Base-by-base conservation (phyloP, 2,329 filamentous ascomycete species). In the Zarea fungicola region DNA sequence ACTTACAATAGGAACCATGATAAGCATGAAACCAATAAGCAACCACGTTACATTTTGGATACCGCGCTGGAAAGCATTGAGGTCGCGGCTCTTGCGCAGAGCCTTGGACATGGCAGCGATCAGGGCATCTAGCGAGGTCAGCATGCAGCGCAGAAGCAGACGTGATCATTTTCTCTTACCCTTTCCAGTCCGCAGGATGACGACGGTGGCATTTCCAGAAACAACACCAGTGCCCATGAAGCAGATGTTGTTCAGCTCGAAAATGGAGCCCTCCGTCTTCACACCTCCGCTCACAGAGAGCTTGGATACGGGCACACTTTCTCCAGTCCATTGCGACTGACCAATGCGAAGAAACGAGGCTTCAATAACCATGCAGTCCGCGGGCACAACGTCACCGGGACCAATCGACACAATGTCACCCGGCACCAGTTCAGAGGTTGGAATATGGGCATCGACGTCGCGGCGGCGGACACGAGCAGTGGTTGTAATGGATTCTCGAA, bases 271-370 rank as follows among this genome's bases (percentile, higher is more conserved):
- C 2, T 54, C 26, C 2, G 32, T 52, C 23, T 60, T 61, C 28
- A 56, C 54, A 22, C 54, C 57, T 10, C 19, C 31, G 2, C 22
- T 11, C 13, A 44, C 50, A 2, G 58, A 41, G 2, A 40, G 34
- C 48, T 63, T 63, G 16, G 55, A 44, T 2, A 58, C 58, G 3
- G 61, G 60, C 8, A 54, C 55, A 42, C 50, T 62, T 44, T 63
- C 61, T n/a, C 61, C 61, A 0, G 58, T 63, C 58, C 59, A 61
- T 13, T 57, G 60, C n/a, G 60, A 62, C 43, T 62, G 59, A 28
- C 60, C 59, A 42, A 62, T 50, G 3, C 58, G 59, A 1, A 62
- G 51, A 28, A 61, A 63, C 9, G 54, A 57, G 1, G 59, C 42
- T 16, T 62, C 58, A 3, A 62, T 49, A n/a, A 63, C 51, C 37